phyloP scores from a whole-genome alignment of 176 grass and related monocot species.

The Zea mays region Zm-B73-REFERENCE-NAM-5.0 NC_050099.1:65984001-65984500 shows the following conservation, averaged over 20 bases:
- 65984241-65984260: conserved; percentile 63
- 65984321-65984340: conserved; percentile 80
- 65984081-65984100: conserved; percentile 89
- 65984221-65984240: conserved; percentile 36
- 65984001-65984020: conserved; percentile 51
- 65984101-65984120: conserved; percentile 93
- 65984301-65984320: conserved; percentile 83
- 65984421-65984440: conserved; percentile 75
- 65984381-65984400: conserved; percentile 89
- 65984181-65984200: conserved; percentile 9
- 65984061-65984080: conserved; percentile 90
- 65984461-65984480: conserved; percentile 35
- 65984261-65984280: conserved; percentile 75
- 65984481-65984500: conserved; percentile 8
- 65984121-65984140: conserved; percentile 89
- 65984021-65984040: conserved; percentile 63
- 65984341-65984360: conserved; percentile 84
- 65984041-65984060: conserved; percentile 53
- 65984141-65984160: conserved; percentile 67
- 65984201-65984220: conserved; percentile 22
- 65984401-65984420: conserved; percentile 58
- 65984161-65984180: conserved; percentile 18
- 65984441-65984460: conserved; percentile 64
- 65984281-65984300: conserved; percentile 67
- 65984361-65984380: conserved; percentile 78